Conservation (phyloP, 1,284 basidiomycete species). For the Dichomitus squalens region DNA sequence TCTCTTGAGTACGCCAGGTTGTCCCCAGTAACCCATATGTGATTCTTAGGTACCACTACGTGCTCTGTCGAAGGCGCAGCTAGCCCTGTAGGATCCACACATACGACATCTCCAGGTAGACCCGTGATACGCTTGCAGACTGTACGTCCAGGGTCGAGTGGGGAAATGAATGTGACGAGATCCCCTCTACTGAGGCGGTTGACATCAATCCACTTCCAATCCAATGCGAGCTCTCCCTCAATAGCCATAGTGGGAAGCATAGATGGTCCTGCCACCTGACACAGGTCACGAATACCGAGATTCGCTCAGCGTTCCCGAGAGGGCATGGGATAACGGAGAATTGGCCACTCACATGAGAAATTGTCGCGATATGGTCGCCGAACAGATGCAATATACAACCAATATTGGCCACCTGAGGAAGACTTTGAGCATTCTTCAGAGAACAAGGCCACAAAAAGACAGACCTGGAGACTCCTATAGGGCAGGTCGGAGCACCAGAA, state of each 20-base stretch:
- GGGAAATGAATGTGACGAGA: slow-evolving; percentile 78
- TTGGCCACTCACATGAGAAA: slow-evolving; percentile 46
- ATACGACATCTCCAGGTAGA: slow-evolving; percentile 87
- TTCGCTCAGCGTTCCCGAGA: not conserved
- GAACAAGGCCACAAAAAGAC: not conserved
- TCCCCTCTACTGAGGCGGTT: slow-evolving; percentile 73
- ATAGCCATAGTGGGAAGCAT: slow-evolving; percentile 84
- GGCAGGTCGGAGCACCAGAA: not conserved
- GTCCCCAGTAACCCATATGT: slow-evolving; percentile 94
- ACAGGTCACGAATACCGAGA: not conserved
- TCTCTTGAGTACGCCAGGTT: slow-evolving; percentile 86
- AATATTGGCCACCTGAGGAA: slow-evolving; percentile 39
- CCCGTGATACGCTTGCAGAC: slow-evolving; percentile 94
- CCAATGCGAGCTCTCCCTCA: slow-evolving; percentile 62
- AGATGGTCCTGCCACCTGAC: slow-evolving; percentile 65
- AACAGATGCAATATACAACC: slow-evolving; percentile 60
- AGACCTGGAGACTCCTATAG: slow-evolving; percentile 9
- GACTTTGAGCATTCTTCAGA: not conserved
- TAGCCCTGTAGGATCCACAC: slow-evolving; percentile 81
- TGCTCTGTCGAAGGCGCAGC: slow-evolving; percentile 66
- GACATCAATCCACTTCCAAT: slow-evolving; percentile 62
- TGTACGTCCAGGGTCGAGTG: slow-evolving; percentile 66
- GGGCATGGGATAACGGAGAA: not conserved
- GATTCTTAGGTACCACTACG: slow-evolving; percentile 76
- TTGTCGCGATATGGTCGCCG: slow-evolving; percentile 57